Conservation (phyloP, 2,329 filamentous ascomycete species). For the Dothidotthia symphoricarpi region DNA sequence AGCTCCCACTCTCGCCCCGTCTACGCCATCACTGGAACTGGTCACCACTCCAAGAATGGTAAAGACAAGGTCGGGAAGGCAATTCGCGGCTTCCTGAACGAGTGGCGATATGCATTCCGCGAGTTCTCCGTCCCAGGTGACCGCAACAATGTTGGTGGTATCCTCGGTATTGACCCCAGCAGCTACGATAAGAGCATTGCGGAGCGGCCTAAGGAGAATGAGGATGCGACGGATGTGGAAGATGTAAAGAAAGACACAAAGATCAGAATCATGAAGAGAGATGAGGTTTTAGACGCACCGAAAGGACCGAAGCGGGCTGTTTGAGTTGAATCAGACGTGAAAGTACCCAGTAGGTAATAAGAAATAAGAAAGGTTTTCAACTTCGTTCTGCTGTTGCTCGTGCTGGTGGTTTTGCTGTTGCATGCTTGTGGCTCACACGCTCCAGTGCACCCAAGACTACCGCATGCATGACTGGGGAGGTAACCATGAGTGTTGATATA, state of each 20-base stretch:
- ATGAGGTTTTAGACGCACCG: slow-evolving; percentile 37
- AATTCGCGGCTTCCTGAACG: slow-evolving; percentile 83
- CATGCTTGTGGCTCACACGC: too few species aligned
- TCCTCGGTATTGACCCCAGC: slow-evolving; percentile 62
- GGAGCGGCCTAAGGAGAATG: slow-evolving; percentile 38
- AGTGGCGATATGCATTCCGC: slow-evolving; percentile 92
- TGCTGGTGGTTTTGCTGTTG: too few species aligned
- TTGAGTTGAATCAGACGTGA: slow-evolving; percentile 13
- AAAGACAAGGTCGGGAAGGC: slow-evolving; percentile 98
- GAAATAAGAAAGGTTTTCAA: slow-evolving; percentile 28
- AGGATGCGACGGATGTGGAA: slow-evolving; percentile 20
- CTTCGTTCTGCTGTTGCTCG: slow-evolving; percentile 6
- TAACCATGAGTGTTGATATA: too few species aligned
- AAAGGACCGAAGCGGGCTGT: slow-evolving; percentile 37
- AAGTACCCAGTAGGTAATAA: slow-evolving; percentile 24
- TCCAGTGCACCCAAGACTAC: too few species aligned
- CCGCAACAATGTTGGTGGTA: slow-evolving; percentile 72
- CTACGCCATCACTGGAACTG: slow-evolving; percentile 95
- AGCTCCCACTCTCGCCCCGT: slow-evolving; percentile 68
- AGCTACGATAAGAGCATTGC: slow-evolving; percentile 54
- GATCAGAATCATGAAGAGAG: slow-evolving; percentile 41
- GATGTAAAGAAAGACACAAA: slow-evolving; percentile 35
- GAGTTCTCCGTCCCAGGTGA: slow-evolving; percentile 98
- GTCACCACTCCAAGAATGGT: slow-evolving; percentile 96
- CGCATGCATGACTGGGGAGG: too few species aligned